Base-by-base conservation (phyloP, 2,329 filamentous ascomycete genomes). In the Plectosphaerella sp. region DNA sequence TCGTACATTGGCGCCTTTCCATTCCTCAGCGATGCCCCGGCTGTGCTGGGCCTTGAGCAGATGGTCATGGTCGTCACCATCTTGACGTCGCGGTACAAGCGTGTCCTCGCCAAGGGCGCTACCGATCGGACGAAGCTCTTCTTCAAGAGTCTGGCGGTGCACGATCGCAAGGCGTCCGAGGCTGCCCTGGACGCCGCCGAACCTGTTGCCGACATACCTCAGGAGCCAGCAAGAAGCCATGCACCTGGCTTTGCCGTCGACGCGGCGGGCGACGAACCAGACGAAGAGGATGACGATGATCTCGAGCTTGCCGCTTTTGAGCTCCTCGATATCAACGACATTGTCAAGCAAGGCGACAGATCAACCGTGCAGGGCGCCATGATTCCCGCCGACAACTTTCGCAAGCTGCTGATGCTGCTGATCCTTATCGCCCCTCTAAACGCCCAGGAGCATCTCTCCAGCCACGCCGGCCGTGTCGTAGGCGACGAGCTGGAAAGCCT, bases 1-100 rank as follows among this genome's bases (percentile, higher is more conserved):
- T 86, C 84, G 5, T 88, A 86, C 59, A 73, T 90, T 1, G 88
- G 84, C 33, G 84, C 87, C 1, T 91, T 91, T 54, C 88, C 88
- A 0, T 90, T 90, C 57, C 74, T 88, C 3, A 77, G 81, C 49
- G 83, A 89, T 61, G 87, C 86, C 0, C 88, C 88, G 0, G 84
- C 79, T 3, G 83, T 89, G 3, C 68, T 91, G 47, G 84, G 86
- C 9, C 78, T 87, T 43, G 83, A 88, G 54, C 83, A 86, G 59
- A 71, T 90, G 67, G 76, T 91, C 53, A 88, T 89, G 71, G 85
- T 88, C 1, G 77, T 91, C 47, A 83, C 85, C 2, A 81, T 91
- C 56, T 77, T 90, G 72, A 90, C 87, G 2, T 83, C 87, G 60
- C 76, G 87, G 53, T 87, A 88, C 64, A 77, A 76, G 47, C 77